Base-by-base conservation (phyloP, 2,329 filamentous ascomycete species). In the Penicillium sp. region DNA sequence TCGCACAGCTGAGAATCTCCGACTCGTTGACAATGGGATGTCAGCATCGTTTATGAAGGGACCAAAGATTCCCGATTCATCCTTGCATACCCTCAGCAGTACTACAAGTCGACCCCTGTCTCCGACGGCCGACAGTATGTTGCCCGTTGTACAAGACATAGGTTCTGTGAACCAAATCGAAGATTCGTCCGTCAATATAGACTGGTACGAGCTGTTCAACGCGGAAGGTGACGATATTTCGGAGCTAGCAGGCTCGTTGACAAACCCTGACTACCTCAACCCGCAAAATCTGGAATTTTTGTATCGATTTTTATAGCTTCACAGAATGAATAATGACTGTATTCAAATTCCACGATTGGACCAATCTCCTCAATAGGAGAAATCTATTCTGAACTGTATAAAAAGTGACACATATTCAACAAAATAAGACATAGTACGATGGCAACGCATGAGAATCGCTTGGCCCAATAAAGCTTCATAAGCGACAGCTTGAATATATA, bases 1-100 rank as follows among this genome's bases (percentile, higher is more conserved):
- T 52, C 75, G 78, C 22, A 82, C 78, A 0, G 80, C 80, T 2
- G 73, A 73, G 10, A 73, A 76, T 16, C 68, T 82, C 22, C 68
- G 72, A 26, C 48, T 75, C 16, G 62, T 63, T 0, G 71, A 72
- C 46, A 51, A 54, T 13, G 63, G 58, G 6, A 28, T 58, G 42
- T 46, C 13, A 5, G 26, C 48, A 3, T 54, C 56, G 11, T 25
- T 38, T 10, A 26, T 8, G 13, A 37, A 52, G 25, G 25, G 38
- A 7, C 42, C 49, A 38, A 35, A 45, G n/a, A 19, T 22, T 26
- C 25, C n/a, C 7, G 38, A 55, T 11, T 43, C 60, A 19, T 43
- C 60, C 46, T 46, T 54, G 38, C 38, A 53, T n/a, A 37, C 60
- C 30, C 42, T 54, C 35, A 33, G 38, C n/a, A 43, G 40, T 35